Base-by-base conservation (phyloP, 805 yeast species). In the Metschnikowia gelsemii region DNA sequence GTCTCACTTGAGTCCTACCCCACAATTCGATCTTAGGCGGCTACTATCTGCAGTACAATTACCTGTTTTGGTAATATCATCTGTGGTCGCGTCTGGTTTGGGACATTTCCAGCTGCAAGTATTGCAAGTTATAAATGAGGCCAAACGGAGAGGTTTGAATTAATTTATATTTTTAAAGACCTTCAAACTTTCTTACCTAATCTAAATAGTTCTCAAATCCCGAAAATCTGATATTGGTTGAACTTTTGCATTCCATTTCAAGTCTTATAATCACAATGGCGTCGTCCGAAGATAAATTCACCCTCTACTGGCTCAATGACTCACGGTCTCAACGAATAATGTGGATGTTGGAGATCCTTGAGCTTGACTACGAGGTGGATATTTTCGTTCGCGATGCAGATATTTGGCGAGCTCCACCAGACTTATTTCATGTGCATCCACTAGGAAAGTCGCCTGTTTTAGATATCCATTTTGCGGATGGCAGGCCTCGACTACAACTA, bases 331-430 rank as follows among this genome's bases (percentile, higher is more conserved):
- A 73, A 39, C 68, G 89, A 40, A 68, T 82, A 8, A 54, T 78
- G 22, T 84, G 87, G 85, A 61, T 80, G 34, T 62, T 84, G n/a
- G 87, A 82, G 45, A 75, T 80, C 37, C 62, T 84, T 11, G 68
- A 67, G 9, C 54, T 82, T 5, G 76, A 75, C 19, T 84, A 80
- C 53, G 76, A 74, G 11, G 60, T 81, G 14, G 73, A 77, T 47
- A 55, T 73, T 2, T 80, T 78, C 58, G 60, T 72, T 42, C 70
- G 89, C 36, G 66, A 75, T 46, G 64, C 68, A 2, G 61, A 64
- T 7, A 65, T 69, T 14, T 68, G 69, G 60, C 62, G 76, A 30
- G 69, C 66, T 2, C 53, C 61, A 25, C 49, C 51, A 5, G 79
- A 66, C 26, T 58, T 82, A 28, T 67, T 67, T 44, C 64, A 73